Percentiles rank a stretch among this genome's conserved stretches.
Conservation (phyloP, 805 yeast species). For the Starmerella apicola region DNA sequence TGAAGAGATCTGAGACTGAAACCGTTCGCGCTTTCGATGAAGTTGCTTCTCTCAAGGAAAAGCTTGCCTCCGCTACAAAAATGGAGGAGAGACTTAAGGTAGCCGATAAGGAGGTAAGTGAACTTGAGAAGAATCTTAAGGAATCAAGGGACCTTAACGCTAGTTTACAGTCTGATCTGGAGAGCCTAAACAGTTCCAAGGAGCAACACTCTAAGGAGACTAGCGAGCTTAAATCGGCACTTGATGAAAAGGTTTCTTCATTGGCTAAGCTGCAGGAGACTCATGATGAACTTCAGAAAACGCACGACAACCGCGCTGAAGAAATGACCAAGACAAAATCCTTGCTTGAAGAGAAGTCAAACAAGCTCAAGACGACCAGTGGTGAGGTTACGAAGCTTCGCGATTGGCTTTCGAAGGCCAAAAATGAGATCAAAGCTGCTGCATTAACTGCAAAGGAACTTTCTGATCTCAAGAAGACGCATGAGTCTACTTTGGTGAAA, state of each 20-base stretch:
- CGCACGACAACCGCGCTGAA: not conserved
- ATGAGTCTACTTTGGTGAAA: not conserved
- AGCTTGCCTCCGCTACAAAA: not conserved
- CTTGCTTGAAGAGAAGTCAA: not conserved
- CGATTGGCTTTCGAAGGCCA: slow-evolving; percentile 18
- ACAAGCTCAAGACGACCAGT: slow-evolving; percentile 14
- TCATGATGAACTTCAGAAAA: not conserved
- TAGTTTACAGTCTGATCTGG: not conserved
- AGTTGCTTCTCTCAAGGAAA: not conserved
- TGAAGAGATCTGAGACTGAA: not conserved
- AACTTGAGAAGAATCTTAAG: slow-evolving; percentile 1
- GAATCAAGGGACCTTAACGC: slow-evolving; percentile 1
- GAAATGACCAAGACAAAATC: not conserved
- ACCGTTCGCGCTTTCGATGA: not conserved
- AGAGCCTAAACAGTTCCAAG: not conserved
- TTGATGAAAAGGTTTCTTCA: not conserved
- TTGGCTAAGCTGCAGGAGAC: not conserved
- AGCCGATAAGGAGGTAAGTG: not conserved
- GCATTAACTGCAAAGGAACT: slow-evolving; percentile 1
- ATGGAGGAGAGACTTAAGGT: not conserved
- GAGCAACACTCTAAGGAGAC: not conserved
- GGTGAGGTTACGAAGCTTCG: slow-evolving; percentile 17
- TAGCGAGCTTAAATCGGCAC: not conserved
- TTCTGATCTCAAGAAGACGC: not conserved
- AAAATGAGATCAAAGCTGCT: slow-evolving; percentile 11